Base-by-base conservation (phyloP, 2,329 filamentous ascomycete species). In the Elsinoe ampelina region DNA sequence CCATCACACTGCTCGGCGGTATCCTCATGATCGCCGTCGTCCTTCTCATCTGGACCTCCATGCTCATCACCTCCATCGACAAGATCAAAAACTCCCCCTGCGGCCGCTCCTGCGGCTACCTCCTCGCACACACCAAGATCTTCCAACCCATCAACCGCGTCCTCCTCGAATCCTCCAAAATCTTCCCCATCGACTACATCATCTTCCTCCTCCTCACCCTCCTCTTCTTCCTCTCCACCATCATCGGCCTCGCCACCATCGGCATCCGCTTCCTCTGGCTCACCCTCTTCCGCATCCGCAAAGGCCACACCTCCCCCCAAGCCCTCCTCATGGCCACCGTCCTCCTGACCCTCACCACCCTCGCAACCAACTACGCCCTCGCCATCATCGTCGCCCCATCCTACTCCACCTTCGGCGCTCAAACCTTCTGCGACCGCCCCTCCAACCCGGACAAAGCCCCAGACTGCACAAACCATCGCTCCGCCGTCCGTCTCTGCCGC, bases 231-330 rank as follows among this genome's bases (percentile, higher is more conserved):
- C 84, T 81, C 72, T 86, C 88, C 65, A 91, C 90, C 8, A 85
- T 98, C 54, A 82, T 89, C 1, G 93, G 93, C 13, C 83, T 97
- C 55, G 87, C 90, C 2, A 81, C 83, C 1, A 81, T 96, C 58
- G 93, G 93, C 45, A 95, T 98, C 65, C 87, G 93, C 62, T 95
- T 98, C 78, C 80, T 98, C 54, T 98, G 93, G 93, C 79, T 98
- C 64, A 86, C 82, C 58, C 83, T 98, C 66, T 97, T 97, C 79
- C 84, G 86, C 69, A 92, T 98, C 65, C 83, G 89, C 65, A 89
- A 86, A 66, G 89, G 90, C 26, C 84, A 91, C 63, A 97, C 92
- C 0, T 86, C 88, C 0, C 93, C 93, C 0, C 93, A 97, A 70
- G 93, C 92, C 1, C 78, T 98, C 5, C 81, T 98, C 55, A 83